A percentile compares a stretch with the other conserved stretches of the same genome.
Evolutionary conservation across 352 stramenopile species (phyloP).

Genomic region (Globisporangium parvum): DNA sequence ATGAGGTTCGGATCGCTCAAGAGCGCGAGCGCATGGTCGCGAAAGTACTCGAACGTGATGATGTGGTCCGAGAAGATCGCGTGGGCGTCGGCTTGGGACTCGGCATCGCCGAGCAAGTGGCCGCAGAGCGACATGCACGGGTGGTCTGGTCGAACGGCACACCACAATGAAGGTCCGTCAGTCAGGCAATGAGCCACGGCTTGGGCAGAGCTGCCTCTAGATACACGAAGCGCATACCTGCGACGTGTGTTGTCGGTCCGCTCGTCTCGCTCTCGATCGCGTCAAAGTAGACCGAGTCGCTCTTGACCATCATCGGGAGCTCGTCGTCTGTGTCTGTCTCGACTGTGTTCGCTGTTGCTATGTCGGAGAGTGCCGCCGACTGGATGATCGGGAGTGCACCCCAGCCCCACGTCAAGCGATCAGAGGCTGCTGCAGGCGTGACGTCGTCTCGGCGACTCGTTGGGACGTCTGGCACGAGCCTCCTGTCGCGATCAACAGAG

Average conservation of each 20-base stretch:
- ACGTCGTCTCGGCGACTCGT: constrained; percentile 5
- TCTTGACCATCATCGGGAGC: constrained; percentile 52
- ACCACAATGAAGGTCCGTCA: background rate
- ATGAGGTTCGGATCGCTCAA: constrained; percentile 49
- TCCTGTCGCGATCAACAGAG: background rate
- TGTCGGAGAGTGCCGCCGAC: background rate
- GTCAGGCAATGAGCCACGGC: background rate
- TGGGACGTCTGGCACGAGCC: constrained; percentile 7
- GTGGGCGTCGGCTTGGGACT: constrained; percentile 37
- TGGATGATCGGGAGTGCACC: constrained; percentile 38
- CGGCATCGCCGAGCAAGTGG: constrained; percentile 36
- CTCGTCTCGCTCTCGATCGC: constrained; percentile 39
- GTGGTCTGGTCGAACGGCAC: constrained; percentile 17
- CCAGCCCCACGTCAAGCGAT: constrained; percentile 55
- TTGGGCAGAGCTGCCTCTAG: too few species aligned
- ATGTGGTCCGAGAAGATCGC: constrained; percentile 64
- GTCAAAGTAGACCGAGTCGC: constrained; percentile 74
- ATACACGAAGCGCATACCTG: background rate
- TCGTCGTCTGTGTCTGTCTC: constrained; percentile 20
- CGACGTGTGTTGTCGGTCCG: constrained; percentile 3
- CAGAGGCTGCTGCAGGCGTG: constrained; percentile 6
- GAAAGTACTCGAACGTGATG: constrained; percentile 62
- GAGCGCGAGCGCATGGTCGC: constrained; percentile 28
- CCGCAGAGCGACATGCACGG: constrained; percentile 75
- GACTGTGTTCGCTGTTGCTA: constrained; percentile 1